Evolutionary conservation across 2,329 filamentous ascomycete genomes (phyloP).

Genomic region (Talaromyces sp.): DNA sequence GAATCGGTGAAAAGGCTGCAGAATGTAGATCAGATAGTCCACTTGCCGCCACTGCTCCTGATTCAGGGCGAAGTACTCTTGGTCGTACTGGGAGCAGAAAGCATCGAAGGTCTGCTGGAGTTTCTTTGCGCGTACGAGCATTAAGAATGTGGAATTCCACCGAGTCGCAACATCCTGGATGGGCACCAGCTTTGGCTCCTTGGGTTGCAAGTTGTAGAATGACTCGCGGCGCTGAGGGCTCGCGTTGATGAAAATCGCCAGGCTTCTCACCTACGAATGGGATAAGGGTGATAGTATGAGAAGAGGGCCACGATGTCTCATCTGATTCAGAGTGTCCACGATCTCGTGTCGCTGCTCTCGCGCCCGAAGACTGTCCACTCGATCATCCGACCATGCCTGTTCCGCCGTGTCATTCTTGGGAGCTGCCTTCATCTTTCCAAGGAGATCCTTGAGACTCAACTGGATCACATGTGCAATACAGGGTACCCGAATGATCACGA

Average conservation of each 20-base stretch:
- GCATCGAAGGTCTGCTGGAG: neutral
- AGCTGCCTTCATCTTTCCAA: slow-evolving; percentile 17
- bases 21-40: no score
- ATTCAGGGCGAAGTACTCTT: neutral
- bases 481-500: slow-evolving; percentile 12
- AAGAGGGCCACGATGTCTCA: neutral
- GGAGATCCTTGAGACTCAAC: slow-evolving; percentile 19
- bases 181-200: slow-evolving; percentile 17
- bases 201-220: slow-evolving; percentile 19
- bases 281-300: neutral
- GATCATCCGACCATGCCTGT: neutral
- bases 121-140: slow-evolving; percentile 19
- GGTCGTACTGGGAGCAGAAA: neutral
- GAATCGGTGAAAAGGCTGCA: slow-evolving; percentile 12
- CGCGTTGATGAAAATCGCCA: slow-evolving; percentile 19
- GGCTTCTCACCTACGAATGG: neutral
- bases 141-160: slow-evolving; percentile 19
- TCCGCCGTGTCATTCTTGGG: neutral
- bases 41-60: no score
- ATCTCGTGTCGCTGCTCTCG: slow-evolving; percentile 7
- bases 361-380: slow-evolving; percentile 1
- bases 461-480: slow-evolving; percentile 20
- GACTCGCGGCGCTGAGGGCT: slow-evolving; percentile 20
- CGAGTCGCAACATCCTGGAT: slow-evolving; percentile 17
- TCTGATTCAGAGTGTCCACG: slow-evolving; percentile 7